Evolutionary conservation across 139 green algal species (phyloP).

Genomic region (Mychonastes homosphaera): DNA sequence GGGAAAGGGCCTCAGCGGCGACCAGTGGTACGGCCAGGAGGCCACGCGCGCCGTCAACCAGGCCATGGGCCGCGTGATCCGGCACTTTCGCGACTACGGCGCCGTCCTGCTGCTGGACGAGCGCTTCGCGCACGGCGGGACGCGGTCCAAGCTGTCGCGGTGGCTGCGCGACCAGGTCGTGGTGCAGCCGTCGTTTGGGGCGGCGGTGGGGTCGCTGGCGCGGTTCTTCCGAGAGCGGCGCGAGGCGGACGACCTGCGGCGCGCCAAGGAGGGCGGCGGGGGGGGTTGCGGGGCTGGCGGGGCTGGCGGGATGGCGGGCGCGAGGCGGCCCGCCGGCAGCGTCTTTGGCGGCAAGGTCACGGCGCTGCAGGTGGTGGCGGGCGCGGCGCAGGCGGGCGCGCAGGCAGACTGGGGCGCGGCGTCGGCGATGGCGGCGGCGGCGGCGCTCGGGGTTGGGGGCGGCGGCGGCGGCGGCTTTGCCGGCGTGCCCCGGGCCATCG

Average conservation of each 20-base stretch:
- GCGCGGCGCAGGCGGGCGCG: too few species aligned
- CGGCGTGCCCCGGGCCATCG: slow-evolving; percentile 7
- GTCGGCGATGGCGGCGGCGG: slow-evolving; percentile 2
- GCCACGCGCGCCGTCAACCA: slow-evolving; percentile 86
- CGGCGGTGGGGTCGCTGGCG: slow-evolving; percentile 47
- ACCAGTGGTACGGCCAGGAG: slow-evolving; percentile 43
- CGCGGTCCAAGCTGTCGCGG: slow-evolving; percentile 34
- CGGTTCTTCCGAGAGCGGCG: slow-evolving; percentile 54
- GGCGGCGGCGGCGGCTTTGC: slow-evolving; percentile 4
- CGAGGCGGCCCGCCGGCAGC: background rate
- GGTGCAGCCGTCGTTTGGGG: slow-evolving; percentile 51
- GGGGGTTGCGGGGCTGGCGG: slow-evolving; percentile 6
- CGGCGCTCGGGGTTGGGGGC: background rate
- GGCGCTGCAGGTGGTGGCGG: slow-evolving; percentile 20
- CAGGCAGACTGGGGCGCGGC: background rate
- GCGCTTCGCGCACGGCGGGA: slow-evolving; percentile 36
- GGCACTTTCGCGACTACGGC: slow-evolving; percentile 86
- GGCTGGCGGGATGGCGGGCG: too few species aligned
- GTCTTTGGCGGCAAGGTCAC: background rate
- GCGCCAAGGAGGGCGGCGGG: slow-evolving; percentile 6
- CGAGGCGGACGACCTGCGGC: background rate
- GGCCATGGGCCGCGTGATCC: slow-evolving; percentile 91
- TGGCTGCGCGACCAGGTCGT: slow-evolving; percentile 60
- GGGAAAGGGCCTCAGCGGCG: slow-evolving; percentile 34
- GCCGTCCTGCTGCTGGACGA: slow-evolving; percentile 80